phyloP scores from a whole-genome alignment of 2,329 filamentous ascomycete species.

The Plenodomus tracheiphilus region DNA sequence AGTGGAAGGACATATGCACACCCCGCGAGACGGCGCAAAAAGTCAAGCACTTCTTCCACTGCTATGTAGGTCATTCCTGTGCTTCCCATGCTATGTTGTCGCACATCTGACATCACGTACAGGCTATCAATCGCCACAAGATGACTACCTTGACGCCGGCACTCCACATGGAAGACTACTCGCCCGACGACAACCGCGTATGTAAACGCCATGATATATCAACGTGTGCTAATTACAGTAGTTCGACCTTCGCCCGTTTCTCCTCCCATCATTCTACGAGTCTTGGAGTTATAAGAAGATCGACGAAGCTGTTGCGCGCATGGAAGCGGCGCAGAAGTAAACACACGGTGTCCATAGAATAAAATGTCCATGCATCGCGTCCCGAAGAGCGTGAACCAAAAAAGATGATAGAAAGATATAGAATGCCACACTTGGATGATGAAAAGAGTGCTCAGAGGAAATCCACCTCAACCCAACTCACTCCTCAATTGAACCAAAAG shows the following conservation, averaged over 20 bases:
- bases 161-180: constrained; percentile 52
- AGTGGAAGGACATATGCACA: constrained; percentile 50
- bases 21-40: constrained; percentile 53
- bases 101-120: neutral
- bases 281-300: neutral
- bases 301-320: neutral
- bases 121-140: constrained; percentile 25
- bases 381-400: neutral
- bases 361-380: too few relatives aligned
- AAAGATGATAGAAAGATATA: too few relatives aligned
- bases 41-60: constrained; percentile 49
- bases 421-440: too few relatives aligned
- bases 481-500: constrained; percentile 71
- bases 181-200: constrained; percentile 58
- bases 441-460: too few relatives aligned
- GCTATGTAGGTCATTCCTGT: constrained; percentile 35
- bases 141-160: constrained; percentile 33
- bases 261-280: constrained; percentile 38
- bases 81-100: neutral
- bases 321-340: neutral
- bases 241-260: constrained; percentile 51
- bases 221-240: neutral
- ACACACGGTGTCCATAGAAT: neutral
- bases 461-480: neutral
- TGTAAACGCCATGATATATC: neutral